phyloP scores from a whole-genome alignment of 2,329 filamentous ascomycete genomes.

The Epichloe baconii region DNA sequence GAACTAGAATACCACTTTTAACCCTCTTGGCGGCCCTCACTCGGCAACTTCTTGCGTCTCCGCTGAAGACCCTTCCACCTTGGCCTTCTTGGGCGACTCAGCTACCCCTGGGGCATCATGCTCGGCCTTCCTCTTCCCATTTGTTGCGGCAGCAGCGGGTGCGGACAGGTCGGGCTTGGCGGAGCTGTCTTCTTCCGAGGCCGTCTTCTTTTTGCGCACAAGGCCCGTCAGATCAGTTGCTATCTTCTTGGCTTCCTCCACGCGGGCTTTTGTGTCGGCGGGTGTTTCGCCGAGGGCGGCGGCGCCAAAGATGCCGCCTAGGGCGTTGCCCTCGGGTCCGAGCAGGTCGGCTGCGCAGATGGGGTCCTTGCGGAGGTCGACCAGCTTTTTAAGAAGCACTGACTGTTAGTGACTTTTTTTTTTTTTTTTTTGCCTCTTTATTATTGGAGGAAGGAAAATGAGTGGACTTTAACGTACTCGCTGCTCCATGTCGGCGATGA shows the following conservation, averaged over 20 bases:
- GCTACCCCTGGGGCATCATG: slow-evolving; percentile 15
- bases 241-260: slow-evolving; percentile 59
- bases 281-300: slow-evolving; percentile 49
- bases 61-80: slow-evolving; percentile 14
- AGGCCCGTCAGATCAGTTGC: slow-evolving; percentile 65
- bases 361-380: slow-evolving; percentile 51
- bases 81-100: slow-evolving; percentile 22
- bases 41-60: neutral
- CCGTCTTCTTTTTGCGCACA: slow-evolving; percentile 54
- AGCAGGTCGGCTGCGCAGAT: slow-evolving; percentile 28
- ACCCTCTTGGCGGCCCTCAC: neutral
- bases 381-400: slow-evolving; percentile 31
- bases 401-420: neutral
- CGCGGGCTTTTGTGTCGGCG: slow-evolving; percentile 45
- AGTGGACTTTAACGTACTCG: slow-evolving; percentile 38
- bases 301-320: slow-evolving; percentile 50
- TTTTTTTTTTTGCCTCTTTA: neutral
- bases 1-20: too few species aligned
- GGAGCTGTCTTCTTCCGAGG: slow-evolving; percentile 19
- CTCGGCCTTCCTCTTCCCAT: slow-evolving; percentile 26
- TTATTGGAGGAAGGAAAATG: neutral
- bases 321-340: slow-evolving; percentile 25
- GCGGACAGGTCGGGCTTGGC: slow-evolving; percentile 7
- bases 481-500: slow-evolving; percentile 67
- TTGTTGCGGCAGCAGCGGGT: slow-evolving; percentile 14